Evolutionary conservation across 495 filamentous ascomycete species (phyloP).

Genomic region (Penicillium taxi): DNA sequence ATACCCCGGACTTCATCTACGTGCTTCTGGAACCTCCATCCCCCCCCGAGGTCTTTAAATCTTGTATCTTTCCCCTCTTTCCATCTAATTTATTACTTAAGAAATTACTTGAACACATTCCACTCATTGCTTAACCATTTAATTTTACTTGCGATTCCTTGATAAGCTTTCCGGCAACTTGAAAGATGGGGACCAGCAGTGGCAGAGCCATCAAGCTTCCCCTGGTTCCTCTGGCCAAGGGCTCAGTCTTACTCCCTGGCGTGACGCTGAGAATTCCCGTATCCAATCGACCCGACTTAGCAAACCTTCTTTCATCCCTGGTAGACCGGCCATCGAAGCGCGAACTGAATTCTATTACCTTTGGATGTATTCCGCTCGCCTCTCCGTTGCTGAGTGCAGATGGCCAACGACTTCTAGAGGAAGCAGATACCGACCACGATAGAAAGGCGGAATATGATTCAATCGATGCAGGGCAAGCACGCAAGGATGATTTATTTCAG

Average conservation of each 20-base stretch:
- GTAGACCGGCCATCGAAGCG: conserved; percentile 59
- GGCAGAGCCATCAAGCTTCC: conserved; percentile 51
- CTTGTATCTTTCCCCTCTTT: conserved; percentile 18
- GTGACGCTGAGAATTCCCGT: conserved; percentile 70
- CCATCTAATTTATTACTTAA: conserved; percentile 18
- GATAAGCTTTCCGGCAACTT: too few species aligned
- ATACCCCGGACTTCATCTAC: conserved; percentile 26
- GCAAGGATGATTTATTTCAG: conserved; percentile 63
- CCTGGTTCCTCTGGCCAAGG: conserved; percentile 66
- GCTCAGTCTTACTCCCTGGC: conserved; percentile 72
- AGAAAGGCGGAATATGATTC: conserved; percentile 33
- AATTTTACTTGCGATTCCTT: background rate
- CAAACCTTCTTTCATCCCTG: conserved; percentile 68
- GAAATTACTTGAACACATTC: too few species aligned
- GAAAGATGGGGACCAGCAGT: conserved; percentile 41
- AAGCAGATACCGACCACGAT: conserved; percentile 32
- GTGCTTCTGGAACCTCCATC: conserved; percentile 27
- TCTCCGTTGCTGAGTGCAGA: conserved; percentile 59
- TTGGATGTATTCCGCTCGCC: conserved; percentile 74
- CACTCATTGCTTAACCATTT: conserved; percentile 1
- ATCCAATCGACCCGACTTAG: conserved; percentile 70
- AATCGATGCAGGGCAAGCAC: conserved; percentile 51
- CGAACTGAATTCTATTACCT: conserved; percentile 56
- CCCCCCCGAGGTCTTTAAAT: too few species aligned
- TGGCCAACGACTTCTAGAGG: conserved; percentile 61